Percentiles rank a stretch among this genome's conserved stretches.
phyloP scores from a whole-genome alignment of 2,329 filamentous ascomycete genomes.

The Leptographium lundbergii region DNA sequence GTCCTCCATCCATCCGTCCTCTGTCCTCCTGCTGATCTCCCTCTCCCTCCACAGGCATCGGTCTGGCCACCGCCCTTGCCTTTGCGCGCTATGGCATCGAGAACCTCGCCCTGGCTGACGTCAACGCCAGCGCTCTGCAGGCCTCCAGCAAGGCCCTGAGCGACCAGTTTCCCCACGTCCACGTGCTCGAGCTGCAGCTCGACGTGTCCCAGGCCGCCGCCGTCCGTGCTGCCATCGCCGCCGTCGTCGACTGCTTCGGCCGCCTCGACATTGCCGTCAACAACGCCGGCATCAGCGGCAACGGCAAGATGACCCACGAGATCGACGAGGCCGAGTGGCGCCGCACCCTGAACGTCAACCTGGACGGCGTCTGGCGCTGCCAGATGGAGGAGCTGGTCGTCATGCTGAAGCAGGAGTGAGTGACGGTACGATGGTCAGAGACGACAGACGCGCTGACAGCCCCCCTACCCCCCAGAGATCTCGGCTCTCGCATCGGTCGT shows the following conservation, averaged over 20 bases:
- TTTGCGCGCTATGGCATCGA: constrained; percentile 35
- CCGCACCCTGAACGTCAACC: constrained; percentile 36
- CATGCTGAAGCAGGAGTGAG: constrained; percentile 38
- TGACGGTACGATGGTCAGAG: neutral
- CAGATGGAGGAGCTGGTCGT: constrained; percentile 37
- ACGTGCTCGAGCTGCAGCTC: constrained; percentile 21
- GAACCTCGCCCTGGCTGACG: constrained; percentile 32
- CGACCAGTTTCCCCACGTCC: constrained; percentile 23
- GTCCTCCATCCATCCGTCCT: neutral
- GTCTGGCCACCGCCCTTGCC: constrained; percentile 30
- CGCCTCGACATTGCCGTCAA: constrained; percentile 44
- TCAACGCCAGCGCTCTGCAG: constrained; percentile 23
- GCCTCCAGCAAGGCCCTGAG: constrained; percentile 21
- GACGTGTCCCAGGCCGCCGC: constrained; percentile 32
- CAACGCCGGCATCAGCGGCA: constrained; percentile 37
- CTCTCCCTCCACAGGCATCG: constrained; percentile 27
- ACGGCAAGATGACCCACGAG: constrained; percentile 29
- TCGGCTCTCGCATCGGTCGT: constrained; percentile 25
- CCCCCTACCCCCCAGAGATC: constrained; percentile 10
- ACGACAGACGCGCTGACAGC: too few species aligned
- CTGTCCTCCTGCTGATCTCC: neutral
- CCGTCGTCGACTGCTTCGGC: constrained; percentile 32
- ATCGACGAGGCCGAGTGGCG: constrained; percentile 33
- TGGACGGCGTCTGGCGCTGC: constrained; percentile 44
- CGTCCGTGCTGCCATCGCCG: constrained; percentile 29